These are phyloP conservation scores for Carex pumila DNA, from an alignment of 176 grass and related monocot species.

Conservation along the genomic window DNA sequence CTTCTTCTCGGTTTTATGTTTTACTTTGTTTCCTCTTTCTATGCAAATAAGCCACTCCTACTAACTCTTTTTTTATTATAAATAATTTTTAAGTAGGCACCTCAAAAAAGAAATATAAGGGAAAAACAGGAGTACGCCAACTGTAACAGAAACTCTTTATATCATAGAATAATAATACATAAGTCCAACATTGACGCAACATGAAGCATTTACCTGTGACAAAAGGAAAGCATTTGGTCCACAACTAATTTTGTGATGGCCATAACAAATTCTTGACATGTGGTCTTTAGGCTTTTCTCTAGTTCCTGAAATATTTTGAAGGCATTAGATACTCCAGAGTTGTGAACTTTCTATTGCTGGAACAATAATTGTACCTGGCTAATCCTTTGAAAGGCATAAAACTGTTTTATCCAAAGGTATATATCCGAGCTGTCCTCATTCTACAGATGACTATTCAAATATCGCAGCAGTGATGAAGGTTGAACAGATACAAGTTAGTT, in stretches of 20 bases:
- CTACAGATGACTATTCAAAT: conserved; percentile 31
- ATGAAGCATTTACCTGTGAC: conserved; percentile 67
- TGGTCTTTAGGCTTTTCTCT: conserved; percentile 84
- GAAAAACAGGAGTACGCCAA: too few relatives aligned
- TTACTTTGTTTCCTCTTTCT: too few relatives aligned
- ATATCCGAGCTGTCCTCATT: conserved; percentile 56
- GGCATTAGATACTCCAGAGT: neutral
- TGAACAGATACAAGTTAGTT: neutral
- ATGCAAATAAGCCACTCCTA: too few relatives aligned
- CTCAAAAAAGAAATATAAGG: too few relatives aligned
- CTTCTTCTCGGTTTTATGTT: too few relatives aligned
- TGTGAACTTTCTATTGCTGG: conserved; percentile 15
- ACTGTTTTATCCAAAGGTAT: conserved; percentile 71
- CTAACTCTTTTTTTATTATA: too few relatives aligned
- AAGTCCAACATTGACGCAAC: neutral
- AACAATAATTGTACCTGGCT: conserved; percentile 33
- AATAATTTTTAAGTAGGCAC: too few relatives aligned
- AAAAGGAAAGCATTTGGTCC: conserved; percentile 92
- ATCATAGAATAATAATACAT: too few relatives aligned
- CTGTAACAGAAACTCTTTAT: too few relatives aligned
- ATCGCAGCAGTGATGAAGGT: neutral
- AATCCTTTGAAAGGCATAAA: conserved; percentile 28
- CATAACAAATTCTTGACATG: conserved; percentile 98
- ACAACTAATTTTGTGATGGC: conserved; percentile 91
- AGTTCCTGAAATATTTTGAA: conserved; percentile 51